Evolutionary conservation across 352 stramenopile species (phyloP), one percentile per base, ranked within the genome.

Genomic region (Blastocystis hominis): DNA sequence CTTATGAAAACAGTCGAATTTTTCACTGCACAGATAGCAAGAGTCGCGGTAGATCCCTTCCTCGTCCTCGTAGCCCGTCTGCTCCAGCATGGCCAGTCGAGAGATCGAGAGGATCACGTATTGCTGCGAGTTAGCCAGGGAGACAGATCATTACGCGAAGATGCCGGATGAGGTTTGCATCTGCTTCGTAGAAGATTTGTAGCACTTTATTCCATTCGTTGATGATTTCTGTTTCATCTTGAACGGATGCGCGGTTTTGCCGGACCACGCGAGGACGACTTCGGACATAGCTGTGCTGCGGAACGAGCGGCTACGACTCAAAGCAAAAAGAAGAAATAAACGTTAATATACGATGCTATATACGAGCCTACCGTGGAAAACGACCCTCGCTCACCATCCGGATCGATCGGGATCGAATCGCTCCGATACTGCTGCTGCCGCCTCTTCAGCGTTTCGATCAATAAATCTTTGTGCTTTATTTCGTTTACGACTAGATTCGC

Each of bases 391-490:
- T 84, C 72, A 63, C 10, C 24, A 47, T 84, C 72, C n/a, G 10
- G 47, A 30, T 68, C 47, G 5, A 69, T 68, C 3, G 3, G 34
- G 13, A 84, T 84, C 9, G 72, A 64, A 5, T 24, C 20, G 44
- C 72, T 84, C 3, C 72, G 44, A 7, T 50, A 34, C 17, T 84
- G 72, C 10, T 40, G 47, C 55, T 68, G 72, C 34, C 56, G 66
- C 54, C 30, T 17, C 34, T 84, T 84, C 17, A 66, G 55, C 36
- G 20, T 50, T 20, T 84, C 72, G 55, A 84, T 84, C 13, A 84
- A 68, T 13, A 84, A n/a, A 24, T 84, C 53, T 53, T 84, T 84
- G 36, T 84, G 72, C 53, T 84, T 84, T 20, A 84, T 84, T 40
- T 84, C 72, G 47, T 84, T 84, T 1, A 84, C 55, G 34, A 84